Percentiles rank a stretch among this genome's conserved stretches.
These are phyloP conservation scores for Cryoendolithus antarcticus DNA, from an alignment of 2,329 filamentous ascomycete genomes.

Conservation along the genomic window DNA sequence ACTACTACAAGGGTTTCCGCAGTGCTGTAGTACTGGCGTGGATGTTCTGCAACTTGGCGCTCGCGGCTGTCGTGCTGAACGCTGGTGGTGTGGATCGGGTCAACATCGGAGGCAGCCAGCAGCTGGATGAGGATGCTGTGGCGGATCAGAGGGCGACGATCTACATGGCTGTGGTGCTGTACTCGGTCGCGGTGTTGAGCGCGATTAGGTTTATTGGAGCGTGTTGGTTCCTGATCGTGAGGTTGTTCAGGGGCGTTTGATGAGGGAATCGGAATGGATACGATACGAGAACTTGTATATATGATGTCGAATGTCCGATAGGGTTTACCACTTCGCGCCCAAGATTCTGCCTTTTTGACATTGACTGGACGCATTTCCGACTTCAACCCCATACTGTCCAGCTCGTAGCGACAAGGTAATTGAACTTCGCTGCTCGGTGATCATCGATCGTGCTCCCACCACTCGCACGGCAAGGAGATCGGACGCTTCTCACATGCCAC, in stretches of 20 bases:
- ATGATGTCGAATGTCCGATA: too few species aligned
- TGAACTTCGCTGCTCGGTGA: too few species aligned
- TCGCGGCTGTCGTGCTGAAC: slow-evolving; percentile 75
- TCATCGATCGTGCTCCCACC: too few species aligned
- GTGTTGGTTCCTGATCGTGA: slow-evolving; percentile 81
- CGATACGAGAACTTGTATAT: too few species aligned
- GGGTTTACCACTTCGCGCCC: too few species aligned
- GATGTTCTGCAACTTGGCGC: slow-evolving; percentile 92
- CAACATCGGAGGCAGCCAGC: slow-evolving; percentile 18
- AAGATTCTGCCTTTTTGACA: too few species aligned
- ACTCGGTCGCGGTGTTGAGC: slow-evolving; percentile 75
- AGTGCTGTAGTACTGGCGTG: slow-evolving; percentile 84
- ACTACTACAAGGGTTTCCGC: slow-evolving; percentile 95
- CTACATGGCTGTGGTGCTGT: slow-evolving; percentile 78
- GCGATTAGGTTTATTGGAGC: slow-evolving; percentile 80
- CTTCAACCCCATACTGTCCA: too few species aligned
- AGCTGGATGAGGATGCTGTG: slow-evolving; percentile 31
- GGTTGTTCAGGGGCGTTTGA: slow-evolving; percentile 56
- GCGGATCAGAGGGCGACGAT: slow-evolving; percentile 53
- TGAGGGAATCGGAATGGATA: not conserved
- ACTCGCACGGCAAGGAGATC: too few species aligned
- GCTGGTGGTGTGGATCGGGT: slow-evolving; percentile 56
- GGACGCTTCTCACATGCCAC: too few species aligned
- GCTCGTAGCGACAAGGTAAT: too few species aligned
- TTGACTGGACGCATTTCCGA: too few species aligned